Evolutionary conservation across 2,329 filamentous ascomycete genomes (phyloP), one percentile per base, ranked within the genome.

Genomic region (Penicillium sp.): DNA sequence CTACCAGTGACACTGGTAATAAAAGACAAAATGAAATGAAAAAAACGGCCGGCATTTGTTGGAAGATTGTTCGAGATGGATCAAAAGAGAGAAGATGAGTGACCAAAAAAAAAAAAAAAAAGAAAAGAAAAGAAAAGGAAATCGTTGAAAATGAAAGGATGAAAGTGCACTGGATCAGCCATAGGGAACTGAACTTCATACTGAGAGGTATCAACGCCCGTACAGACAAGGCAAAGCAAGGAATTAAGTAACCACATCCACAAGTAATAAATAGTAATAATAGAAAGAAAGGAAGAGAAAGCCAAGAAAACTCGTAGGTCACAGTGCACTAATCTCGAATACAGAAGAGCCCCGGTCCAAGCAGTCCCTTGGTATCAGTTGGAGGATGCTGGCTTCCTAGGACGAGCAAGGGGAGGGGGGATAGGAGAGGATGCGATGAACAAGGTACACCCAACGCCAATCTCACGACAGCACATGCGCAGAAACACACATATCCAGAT

Each of bases 361-460:
- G 49, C 46, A 59, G 56, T 49, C 58, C 57, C 50, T 61, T 61
- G 55, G 56, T 53, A 49, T 52, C 64, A 58, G 44, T 58, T 40
- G 42, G 46, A 46, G 53, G 31, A 37, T 42, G 47, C 58, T 55
- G 50, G 51, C 53, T 55, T 46, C 47, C 20, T 34, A 54, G 51
- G 56, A 54, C 45, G 42, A 53, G 59, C 53, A 59, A 58, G 50
- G 50, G 53, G 60, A 62, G 49, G 59, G 61, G 61, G 61, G 39
- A 42, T 16, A 29, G 34, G 48, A 44, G 49, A 51, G 16, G 34
- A 60, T 67, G 68, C 66, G 66, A 62, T 68, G 62, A 61, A 64
- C 63, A 60, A 62, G 65, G 64, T 64, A 69, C 70, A 68, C 70
- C 70, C 66, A 73, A 73, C 70, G 71, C 70, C 70, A 67, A 61